phyloP scores from a whole-genome alignment of 164 flowering plant genomes.

The Macadamia tetraphylla region DNA sequence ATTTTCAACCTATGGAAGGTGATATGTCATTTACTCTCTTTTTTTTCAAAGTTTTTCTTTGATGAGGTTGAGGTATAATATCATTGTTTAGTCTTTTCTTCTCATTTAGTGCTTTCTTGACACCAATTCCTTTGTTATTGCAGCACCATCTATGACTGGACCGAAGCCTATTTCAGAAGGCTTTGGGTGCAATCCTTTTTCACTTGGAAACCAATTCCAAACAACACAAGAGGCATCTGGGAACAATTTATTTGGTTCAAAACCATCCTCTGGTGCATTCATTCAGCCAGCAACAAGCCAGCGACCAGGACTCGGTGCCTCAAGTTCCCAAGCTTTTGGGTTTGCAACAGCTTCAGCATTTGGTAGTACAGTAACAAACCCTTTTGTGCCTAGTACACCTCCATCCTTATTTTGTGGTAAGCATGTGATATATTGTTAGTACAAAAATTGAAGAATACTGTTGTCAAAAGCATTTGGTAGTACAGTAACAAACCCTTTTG shows the following conservation, averaged over 20 bases:
- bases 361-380: constrained; percentile 13
- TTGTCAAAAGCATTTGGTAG: too few relatives aligned
- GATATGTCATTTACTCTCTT: too few relatives aligned
- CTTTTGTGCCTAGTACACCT: constrained; percentile 13
- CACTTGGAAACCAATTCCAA: constrained; percentile 84
- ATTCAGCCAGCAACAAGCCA: constrained; percentile 48
- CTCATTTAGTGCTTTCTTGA: too few relatives aligned
- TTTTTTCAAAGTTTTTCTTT: too few relatives aligned
- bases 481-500: too few relatives aligned
- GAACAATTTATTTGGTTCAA: constrained; percentile 60
- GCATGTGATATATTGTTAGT: too few relatives aligned
- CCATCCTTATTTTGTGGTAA: too few relatives aligned
- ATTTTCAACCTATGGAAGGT: too few relatives aligned
- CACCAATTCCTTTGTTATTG: background rate
- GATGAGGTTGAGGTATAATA: too few relatives aligned
- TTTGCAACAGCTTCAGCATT: constrained; percentile 2
- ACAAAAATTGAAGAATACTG: too few relatives aligned
- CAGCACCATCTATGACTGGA: constrained; percentile 72
- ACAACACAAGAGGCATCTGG: constrained; percentile 87
- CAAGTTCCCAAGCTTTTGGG: too few relatives aligned
- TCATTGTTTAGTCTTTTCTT: too few relatives aligned
- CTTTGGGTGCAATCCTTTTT: constrained; percentile 70
- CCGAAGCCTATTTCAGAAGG: constrained; percentile 58
- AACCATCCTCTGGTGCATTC: constrained; percentile 64
- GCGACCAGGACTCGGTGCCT: constrained; percentile 8